Percentiles rank a stretch among this genome's conserved stretches.
These are phyloP conservation scores for Copromyces sp. DNA, from an alignment of 495 filamentous ascomycete genomes.

Conservation along the genomic window DNA sequence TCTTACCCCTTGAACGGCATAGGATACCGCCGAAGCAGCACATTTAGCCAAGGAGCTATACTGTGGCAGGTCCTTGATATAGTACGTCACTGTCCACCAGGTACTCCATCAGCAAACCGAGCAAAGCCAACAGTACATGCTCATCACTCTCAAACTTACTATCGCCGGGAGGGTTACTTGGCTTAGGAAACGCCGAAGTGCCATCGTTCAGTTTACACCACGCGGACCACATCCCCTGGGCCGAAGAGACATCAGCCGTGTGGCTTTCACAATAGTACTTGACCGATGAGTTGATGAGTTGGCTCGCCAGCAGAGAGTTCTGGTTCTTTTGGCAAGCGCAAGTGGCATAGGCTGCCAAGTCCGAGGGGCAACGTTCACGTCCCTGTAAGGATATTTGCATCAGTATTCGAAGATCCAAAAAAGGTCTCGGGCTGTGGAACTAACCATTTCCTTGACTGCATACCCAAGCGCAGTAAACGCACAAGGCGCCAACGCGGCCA, in stretches of 20 bases:
- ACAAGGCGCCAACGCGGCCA: constrained; percentile 33
- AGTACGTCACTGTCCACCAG: constrained; percentile 33
- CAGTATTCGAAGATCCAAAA: neutral
- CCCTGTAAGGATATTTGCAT: constrained; percentile 6
- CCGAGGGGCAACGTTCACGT: constrained; percentile 25
- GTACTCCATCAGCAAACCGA: constrained; percentile 1
- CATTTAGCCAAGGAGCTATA: constrained; percentile 34
- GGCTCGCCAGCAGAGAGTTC: constrained; percentile 29
- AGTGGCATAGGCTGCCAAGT: constrained; percentile 30
- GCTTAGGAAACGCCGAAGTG: constrained; percentile 33
- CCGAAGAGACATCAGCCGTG: constrained; percentile 33
- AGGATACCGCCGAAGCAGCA: constrained; percentile 30
- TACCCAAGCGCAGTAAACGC: constrained; percentile 29
- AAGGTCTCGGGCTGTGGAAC: neutral
- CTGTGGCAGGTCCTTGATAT: constrained; percentile 37
- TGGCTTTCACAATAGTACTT: constrained; percentile 29
- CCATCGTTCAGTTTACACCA: constrained; percentile 39
- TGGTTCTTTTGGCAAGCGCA: constrained; percentile 41
- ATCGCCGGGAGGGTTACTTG: constrained; percentile 34
- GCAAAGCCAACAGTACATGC: neutral
- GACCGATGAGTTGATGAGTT: constrained; percentile 30
- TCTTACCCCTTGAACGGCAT: constrained; percentile 31
- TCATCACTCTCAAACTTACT: constrained; percentile 18
- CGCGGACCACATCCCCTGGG: constrained; percentile 36
- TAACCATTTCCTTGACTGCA: constrained; percentile 30